A percentile compares a stretch with the other conserved stretches of the same genome.
These are phyloP conservation scores for Pythium utonaiense DNA, from an alignment of 352 stramenopile species.

Conservation along the genomic window DNA sequence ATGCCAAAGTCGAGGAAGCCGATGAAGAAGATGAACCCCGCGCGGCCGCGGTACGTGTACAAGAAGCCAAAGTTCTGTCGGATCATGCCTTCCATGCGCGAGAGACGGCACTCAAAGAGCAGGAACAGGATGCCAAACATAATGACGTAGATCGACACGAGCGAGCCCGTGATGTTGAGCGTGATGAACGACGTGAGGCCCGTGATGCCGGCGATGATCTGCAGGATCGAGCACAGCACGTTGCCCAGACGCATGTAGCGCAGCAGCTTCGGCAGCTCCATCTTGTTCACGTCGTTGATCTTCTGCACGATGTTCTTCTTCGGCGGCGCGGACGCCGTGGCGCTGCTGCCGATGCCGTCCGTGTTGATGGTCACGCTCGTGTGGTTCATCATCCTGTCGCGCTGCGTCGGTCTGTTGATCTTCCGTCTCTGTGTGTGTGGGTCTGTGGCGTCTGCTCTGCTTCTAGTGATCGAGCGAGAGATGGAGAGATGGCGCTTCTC, in stretches of 20 bases:
- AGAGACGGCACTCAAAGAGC: slow-evolving; percentile 86
- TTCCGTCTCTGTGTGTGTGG: no score
- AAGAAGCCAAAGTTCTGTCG: slow-evolving; percentile 85
- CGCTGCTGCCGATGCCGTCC: slow-evolving; percentile 62
- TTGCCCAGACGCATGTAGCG: slow-evolving; percentile 86
- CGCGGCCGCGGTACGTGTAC: slow-evolving; percentile 85
- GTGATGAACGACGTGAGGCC: slow-evolving; percentile 86
- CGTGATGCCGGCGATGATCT: slow-evolving; percentile 78
- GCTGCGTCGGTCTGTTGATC: neutral
- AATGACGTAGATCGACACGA: slow-evolving; percentile 89
- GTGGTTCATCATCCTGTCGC: slow-evolving; percentile 60
- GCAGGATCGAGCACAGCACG: slow-evolving; percentile 76
- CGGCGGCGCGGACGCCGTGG: slow-evolving; percentile 38
- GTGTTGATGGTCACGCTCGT: slow-evolving; percentile 77
- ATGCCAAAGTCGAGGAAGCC: slow-evolving; percentile 87
- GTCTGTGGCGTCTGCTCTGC: no score
- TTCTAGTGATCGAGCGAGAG: no score
- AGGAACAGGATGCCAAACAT: slow-evolving; percentile 86
- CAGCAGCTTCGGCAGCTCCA: slow-evolving; percentile 85
- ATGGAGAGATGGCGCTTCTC: neutral
- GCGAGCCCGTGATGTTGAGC: slow-evolving; percentile 86
- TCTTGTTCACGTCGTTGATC: slow-evolving; percentile 88
- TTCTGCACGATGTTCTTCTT: slow-evolving; percentile 77
- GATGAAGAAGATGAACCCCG: slow-evolving; percentile 89
- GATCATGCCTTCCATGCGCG: slow-evolving; percentile 79